phyloP scores from a whole-genome alignment of 371 early-diverging fungal species.

The Basidiobolus meristosporus region DNA sequence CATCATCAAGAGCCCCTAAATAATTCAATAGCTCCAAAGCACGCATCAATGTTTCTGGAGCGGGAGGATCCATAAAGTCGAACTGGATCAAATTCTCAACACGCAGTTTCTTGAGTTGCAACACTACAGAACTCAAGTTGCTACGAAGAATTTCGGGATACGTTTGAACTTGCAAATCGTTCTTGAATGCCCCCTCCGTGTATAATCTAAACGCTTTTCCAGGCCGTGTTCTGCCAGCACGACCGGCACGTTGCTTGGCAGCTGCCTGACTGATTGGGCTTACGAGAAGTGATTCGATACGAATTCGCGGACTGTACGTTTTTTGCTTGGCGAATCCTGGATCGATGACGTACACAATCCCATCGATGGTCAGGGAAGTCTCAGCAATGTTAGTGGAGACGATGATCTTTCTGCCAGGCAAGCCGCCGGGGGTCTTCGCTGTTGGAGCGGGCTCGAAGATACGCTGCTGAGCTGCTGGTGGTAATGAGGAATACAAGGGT shows the following conservation, averaged over 20 bases:
- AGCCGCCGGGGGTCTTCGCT: constrained; percentile 45
- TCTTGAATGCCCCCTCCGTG: constrained; percentile 65
- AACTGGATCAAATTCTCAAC: constrained; percentile 79
- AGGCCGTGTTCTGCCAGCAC: constrained; percentile 77
- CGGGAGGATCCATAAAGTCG: constrained; percentile 93
- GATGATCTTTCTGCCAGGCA: constrained; percentile 84
- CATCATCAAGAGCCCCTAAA: constrained; percentile 76
- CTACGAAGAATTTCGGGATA: constrained; percentile 91
- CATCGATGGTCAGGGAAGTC: constrained; percentile 95
- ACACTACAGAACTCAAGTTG: constrained; percentile 75
- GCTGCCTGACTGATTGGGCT: constrained; percentile 87
- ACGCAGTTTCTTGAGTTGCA: constrained; percentile 81
- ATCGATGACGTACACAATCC: constrained; percentile 95
- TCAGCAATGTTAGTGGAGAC: constrained; percentile 97
- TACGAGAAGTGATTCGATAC: constrained; percentile 77
- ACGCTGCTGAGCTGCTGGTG: constrained; percentile 77
- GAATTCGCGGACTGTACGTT: constrained; percentile 86
- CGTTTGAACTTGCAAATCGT: constrained; percentile 63
- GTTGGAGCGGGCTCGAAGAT: constrained; percentile 82
- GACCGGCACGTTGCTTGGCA: constrained; percentile 91
- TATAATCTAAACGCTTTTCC: constrained; percentile 94
- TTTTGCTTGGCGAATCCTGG: constrained; percentile 94
- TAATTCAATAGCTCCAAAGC: constrained; percentile 81
- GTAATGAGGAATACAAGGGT: constrained; percentile 84
- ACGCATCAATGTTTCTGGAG: constrained; percentile 40